Evolutionary conservation across 2,329 filamentous ascomycete genomes (phyloP), one percentile per base, ranked within the genome.

Genomic region (Hymenoscyphus fructigenus): DNA sequence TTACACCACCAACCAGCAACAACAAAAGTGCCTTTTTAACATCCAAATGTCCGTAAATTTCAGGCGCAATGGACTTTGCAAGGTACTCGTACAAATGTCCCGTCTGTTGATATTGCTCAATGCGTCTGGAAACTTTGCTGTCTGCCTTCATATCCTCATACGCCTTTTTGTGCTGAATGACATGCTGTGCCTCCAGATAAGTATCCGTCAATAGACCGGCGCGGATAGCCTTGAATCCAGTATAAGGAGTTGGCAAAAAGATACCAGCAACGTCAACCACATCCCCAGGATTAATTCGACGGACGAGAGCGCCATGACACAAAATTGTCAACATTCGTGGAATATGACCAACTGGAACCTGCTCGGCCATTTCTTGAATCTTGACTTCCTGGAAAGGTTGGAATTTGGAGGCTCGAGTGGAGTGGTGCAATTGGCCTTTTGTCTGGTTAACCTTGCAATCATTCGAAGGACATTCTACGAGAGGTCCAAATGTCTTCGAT

Each of bases 341-440:
- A 72, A 99, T 99, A 76, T 99, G 95, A 60, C 95, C 95, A 69
- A 99, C 96, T 7, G 95, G 95, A 0, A 99, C 95, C 78, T 99
- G 95, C 76, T 99, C 95, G n/a, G 95, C 93, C 88, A 98, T 92
- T 77, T 99, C 95, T 79, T 99, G 95, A 64, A 99, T 93, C 81
- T 98, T 98, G 79, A 98, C 88, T 78, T 99, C 95, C 78, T 99
- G 95, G 82, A 99, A 99, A 3, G 95, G 93, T 74, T 97, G 81
- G 75, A 98, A 99, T 75, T 98, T 99, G 60, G 93, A 97, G 0
- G 94, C 95, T 72, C 95, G 87, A n/a, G 93, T 96, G 0, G 94
- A 97, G 44, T 96, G 87, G 77, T 96, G 94, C 47, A 99, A 85
- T 77, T 97, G 92, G 20, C 95, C 95, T 78, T 95, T 97, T 71